Percentiles rank a stretch among this genome's conserved stretches.
Evolutionary conservation across 2,329 filamentous ascomycete genomes (phyloP).

Genomic region (Botrytis cinerea): DNA sequence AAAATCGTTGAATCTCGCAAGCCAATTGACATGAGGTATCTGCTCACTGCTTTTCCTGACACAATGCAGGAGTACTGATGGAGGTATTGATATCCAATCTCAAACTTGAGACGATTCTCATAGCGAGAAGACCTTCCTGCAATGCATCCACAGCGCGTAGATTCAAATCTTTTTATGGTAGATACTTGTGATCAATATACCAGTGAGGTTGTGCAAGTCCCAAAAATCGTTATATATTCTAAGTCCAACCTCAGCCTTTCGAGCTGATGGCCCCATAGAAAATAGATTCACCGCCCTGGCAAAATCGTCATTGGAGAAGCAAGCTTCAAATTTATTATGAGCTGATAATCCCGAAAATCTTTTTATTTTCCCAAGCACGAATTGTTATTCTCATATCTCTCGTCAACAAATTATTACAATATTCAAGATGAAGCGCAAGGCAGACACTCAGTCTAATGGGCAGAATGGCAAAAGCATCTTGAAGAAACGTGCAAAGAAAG

Average conservation of each 20-base stretch:
- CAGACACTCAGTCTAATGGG: conserved; percentile 49
- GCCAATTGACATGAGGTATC: conserved; percentile 16
- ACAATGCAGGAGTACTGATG: background rate
- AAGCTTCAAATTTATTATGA: conserved; percentile 25
- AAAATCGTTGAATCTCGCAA: background rate
- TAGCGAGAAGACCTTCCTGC: background rate
- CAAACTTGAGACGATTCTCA: conserved; percentile 20
- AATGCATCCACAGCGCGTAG: conserved; percentile 15
- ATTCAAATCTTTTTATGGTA: background rate
- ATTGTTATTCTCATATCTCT: background rate
- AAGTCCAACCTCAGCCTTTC: background rate
- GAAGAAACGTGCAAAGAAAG: conserved; percentile 55
- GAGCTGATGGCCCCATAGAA: background rate
- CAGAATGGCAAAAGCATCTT: conserved; percentile 45
- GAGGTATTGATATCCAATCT: conserved; percentile 20
- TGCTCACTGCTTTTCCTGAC: conserved; percentile 1
- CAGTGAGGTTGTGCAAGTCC: conserved; percentile 8
- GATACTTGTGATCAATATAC: background rate
- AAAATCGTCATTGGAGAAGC: conserved; percentile 14
- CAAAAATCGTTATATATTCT: background rate
- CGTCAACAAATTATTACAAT: conserved; percentile 3
- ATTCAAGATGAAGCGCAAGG: conserved; percentile 61
- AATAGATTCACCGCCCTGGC: conserved; percentile 16
- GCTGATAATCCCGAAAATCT: conserved; percentile 18
- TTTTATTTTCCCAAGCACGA: background rate